These are phyloP conservation scores for Saccharomycopsis babjevae DNA, from an alignment of 805 yeast genomes.

Conservation along the genomic window DNA sequence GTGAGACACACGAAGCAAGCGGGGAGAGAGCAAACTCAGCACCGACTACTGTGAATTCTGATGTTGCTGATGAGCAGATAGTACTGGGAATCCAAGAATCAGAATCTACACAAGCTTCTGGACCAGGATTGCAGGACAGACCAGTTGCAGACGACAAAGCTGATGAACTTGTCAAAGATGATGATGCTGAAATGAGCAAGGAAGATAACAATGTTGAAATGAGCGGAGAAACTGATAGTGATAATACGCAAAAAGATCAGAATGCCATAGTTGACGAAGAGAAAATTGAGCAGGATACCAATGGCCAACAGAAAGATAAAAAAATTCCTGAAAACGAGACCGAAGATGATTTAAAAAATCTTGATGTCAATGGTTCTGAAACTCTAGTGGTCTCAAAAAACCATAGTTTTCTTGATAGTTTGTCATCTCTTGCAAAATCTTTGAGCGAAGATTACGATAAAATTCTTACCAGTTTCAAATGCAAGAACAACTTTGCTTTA, in stretches of 20 bases:
- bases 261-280: too few relatives aligned
- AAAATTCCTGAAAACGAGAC: neutral
- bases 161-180: neutral
- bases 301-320: too few relatives aligned
- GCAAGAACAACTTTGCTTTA: conserved; percentile 55
- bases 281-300: too few relatives aligned
- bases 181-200: neutral
- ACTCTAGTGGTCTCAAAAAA: neutral
- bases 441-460: conserved; percentile 50
- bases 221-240: too few relatives aligned
- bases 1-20: conserved; percentile 25
- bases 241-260: too few relatives aligned
- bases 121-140: conserved; percentile 1
- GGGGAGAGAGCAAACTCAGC: neutral
- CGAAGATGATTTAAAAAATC: too few relatives aligned
- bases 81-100: neutral
- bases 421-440: conserved; percentile 28
- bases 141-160: neutral
- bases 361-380: neutral
- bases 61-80: neutral
- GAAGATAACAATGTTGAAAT: neutral
- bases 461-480: conserved; percentile 42
- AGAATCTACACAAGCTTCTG: neutral
- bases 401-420: conserved; percentile 3
- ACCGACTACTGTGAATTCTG: neutral